These are phyloP conservation scores for Epichloe sp. DNA, from an alignment of 2,329 filamentous ascomycete genomes.

Conservation along the genomic window DNA sequence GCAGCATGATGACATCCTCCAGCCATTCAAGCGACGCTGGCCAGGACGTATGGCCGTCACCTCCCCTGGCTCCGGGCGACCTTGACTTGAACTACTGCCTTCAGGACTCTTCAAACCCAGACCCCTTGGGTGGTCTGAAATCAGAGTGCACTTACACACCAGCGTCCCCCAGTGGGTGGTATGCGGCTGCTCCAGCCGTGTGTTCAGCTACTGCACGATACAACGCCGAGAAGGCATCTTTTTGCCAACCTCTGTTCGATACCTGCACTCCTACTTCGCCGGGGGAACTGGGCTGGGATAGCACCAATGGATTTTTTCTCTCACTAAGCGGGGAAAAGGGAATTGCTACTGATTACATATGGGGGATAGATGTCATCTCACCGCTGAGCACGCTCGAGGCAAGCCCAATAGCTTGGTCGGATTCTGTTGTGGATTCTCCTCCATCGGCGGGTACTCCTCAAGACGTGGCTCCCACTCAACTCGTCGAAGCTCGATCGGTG, in stretches of 20 bases:
- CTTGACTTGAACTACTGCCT: slow-evolving; percentile 2
- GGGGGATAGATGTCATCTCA: neutral
- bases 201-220: neutral
- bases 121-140: neutral
- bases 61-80: slow-evolving; percentile 13
- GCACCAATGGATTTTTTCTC: neutral
- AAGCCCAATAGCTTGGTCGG: slow-evolving; percentile 3
- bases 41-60: slow-evolving; percentile 20
- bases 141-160: neutral
- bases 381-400: slow-evolving; percentile 7
- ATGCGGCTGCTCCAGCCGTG: neutral
- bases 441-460: slow-evolving; percentile 5
- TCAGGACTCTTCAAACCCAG: neutral
- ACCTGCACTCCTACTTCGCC: neutral
- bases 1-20: slow-evolving; percentile 1
- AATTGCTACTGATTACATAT: neutral
- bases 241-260: neutral
- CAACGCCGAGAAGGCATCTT: neutral
- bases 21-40: slow-evolving; percentile 8
- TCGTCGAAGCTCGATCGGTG: neutral
- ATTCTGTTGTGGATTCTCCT: slow-evolving; percentile 4
- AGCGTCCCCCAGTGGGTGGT: slow-evolving; percentile 1
- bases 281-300: neutral
- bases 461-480: neutral
- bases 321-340: neutral